Evolutionary conservation across 1,139 yeast species (phyloP).

Genomic region (Geotrichum fermentans): DNA sequence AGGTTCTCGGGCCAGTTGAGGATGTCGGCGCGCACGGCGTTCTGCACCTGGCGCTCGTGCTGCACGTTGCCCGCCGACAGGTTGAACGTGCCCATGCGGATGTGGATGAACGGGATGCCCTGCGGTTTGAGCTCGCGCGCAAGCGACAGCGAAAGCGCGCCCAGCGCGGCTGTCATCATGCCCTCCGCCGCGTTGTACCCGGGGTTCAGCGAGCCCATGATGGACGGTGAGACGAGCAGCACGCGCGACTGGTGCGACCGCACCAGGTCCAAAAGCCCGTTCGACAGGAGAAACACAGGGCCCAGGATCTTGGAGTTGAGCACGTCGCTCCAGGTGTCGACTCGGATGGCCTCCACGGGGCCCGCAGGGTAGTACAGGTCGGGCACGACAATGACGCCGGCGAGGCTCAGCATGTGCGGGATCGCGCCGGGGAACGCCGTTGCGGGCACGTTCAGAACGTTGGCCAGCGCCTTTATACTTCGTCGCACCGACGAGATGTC

Average conservation of each 20-base stretch:
- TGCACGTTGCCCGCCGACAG: constrained; percentile 31
- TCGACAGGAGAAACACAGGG: constrained; percentile 50
- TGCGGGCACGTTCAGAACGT: constrained; percentile 41
- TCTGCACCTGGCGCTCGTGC: constrained; percentile 32
- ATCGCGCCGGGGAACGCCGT: constrained; percentile 49
- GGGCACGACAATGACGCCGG: constrained; percentile 60
- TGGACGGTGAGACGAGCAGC: constrained; percentile 38
- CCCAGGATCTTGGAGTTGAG: constrained; percentile 46
- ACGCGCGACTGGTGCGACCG: constrained; percentile 44
- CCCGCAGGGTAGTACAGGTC: constrained; percentile 63
- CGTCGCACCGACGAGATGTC: constrained; percentile 34
- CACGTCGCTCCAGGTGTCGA: constrained; percentile 50
- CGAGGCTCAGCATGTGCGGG: constrained; percentile 50
- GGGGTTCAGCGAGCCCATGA: constrained; percentile 39
- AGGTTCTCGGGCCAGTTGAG: constrained; percentile 41
- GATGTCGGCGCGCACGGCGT: constrained; percentile 39
- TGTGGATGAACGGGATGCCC: constrained; percentile 32
- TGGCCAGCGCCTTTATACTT: constrained; percentile 42
- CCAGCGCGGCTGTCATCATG: constrained; percentile 37
- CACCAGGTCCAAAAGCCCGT: constrained; percentile 55
- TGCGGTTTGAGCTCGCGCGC: constrained; percentile 39
- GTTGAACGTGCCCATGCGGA: constrained; percentile 41
- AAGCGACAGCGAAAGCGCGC: constrained; percentile 38
- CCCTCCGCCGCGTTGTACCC: constrained; percentile 43
- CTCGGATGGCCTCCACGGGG: constrained; percentile 56